These are phyloP conservation scores for Apophysomyces elegans DNA, from an alignment of 371 early-diverging fungal genomes.

Conservation along the genomic window DNA sequence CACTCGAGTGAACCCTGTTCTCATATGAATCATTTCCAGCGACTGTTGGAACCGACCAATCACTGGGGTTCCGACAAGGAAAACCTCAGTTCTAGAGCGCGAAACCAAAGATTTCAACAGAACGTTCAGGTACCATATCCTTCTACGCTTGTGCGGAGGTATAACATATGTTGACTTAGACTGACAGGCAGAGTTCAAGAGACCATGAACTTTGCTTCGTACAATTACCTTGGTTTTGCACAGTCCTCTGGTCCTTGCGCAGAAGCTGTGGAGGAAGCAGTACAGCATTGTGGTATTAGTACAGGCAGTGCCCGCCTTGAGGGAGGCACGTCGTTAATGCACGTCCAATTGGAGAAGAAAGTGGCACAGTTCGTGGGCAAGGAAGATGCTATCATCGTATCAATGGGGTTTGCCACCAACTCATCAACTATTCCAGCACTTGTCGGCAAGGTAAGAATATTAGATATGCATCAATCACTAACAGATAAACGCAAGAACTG, in stretches of 20 bases:
- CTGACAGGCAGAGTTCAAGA: conserved; percentile 84
- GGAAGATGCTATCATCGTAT: conserved; percentile 93
- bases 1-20: background rate
- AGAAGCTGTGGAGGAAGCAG: conserved; percentile 84
- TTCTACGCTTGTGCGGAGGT: background rate
- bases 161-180: conserved; percentile 9
- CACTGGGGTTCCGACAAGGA: conserved; percentile 94
- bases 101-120: conserved; percentile 82
- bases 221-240: conserved; percentile 99
- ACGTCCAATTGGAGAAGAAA: conserved; percentile 84
- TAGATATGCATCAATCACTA: background rate
- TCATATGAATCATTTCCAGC: conserved; percentile 28
- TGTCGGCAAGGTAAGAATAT: conserved; percentile 67
- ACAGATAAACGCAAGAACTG: conserved; percentile 54
- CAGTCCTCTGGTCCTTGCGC: conserved; percentile 91
- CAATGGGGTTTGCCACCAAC: conserved; percentile 99
- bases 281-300: conserved; percentile 68
- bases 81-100: conserved; percentile 88
- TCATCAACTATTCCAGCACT: conserved; percentile 96
- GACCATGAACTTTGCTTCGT: conserved; percentile 97
- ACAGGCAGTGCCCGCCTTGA: conserved; percentile 76
- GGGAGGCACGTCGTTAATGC: conserved; percentile 73
- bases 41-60: conserved; percentile 99
- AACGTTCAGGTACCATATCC: conserved; percentile 65
- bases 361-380: conserved; percentile 97